Evolutionary conservation across 306 rosid genomes (phyloP).

Genomic region (Vigna angularis): DNA sequence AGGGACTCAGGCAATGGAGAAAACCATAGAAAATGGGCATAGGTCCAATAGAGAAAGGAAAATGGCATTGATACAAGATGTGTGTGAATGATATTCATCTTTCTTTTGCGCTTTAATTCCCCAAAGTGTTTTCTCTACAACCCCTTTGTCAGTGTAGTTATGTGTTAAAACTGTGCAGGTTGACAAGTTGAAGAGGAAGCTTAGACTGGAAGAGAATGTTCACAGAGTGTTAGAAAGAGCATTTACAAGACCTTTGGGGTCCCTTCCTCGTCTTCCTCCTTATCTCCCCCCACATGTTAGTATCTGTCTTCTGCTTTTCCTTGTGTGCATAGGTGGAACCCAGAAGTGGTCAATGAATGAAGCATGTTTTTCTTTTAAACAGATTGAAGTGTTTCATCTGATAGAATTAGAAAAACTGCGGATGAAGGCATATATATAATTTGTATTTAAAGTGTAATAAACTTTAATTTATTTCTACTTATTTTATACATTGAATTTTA

Average conservation of each 20-base stretch:
- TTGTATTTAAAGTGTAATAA: neutral
- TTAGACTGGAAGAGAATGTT: slow-evolving; percentile 94
- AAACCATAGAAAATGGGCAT: slow-evolving; percentile 58
- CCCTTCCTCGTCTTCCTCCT: slow-evolving; percentile 97
- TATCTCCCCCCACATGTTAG: slow-evolving; percentile 93
- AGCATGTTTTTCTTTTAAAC: neutral
- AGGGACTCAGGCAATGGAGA: slow-evolving; percentile 58
- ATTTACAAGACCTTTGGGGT: slow-evolving; percentile 88
- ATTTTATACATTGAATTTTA: slow-evolving; percentile 39
- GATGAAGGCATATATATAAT: neutral
- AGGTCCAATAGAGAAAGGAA: slow-evolving; percentile 74
- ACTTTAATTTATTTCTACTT: neutral
- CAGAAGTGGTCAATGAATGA: slow-evolving; percentile 14
- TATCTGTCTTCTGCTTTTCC: slow-evolving; percentile 19
- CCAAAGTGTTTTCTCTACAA: neutral
- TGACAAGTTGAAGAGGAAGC: slow-evolving; percentile 92
- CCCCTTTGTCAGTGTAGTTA: slow-evolving; percentile 21
- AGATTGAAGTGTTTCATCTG: neutral
- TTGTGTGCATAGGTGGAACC: neutral
- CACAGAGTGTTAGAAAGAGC: slow-evolving; percentile 96
- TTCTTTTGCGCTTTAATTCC: slow-evolving; percentile 15
- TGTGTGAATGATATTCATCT: slow-evolving; percentile 38
- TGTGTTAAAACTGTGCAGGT: slow-evolving; percentile 58
- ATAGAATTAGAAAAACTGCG: neutral
- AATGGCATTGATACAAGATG: slow-evolving; percentile 87